phyloP scores from a whole-genome alignment of 2,329 filamentous ascomycete species.

The Metarhizium guizhouense region DNA sequence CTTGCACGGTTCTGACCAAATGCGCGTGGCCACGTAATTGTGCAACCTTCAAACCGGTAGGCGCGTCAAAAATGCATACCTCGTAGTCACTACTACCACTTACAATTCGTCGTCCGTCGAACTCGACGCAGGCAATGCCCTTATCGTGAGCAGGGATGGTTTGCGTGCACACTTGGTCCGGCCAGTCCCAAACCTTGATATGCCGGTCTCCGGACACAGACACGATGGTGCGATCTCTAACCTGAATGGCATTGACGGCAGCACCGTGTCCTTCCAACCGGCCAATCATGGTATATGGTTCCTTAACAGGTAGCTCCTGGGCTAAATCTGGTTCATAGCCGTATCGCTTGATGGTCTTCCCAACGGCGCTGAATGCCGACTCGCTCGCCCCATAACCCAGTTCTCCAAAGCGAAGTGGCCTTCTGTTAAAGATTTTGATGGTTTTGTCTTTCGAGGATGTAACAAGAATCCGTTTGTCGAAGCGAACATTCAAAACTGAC shows the following conservation, averaged over 20 bases:
- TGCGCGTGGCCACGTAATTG: constrained; percentile 74
- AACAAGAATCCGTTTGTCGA: constrained; percentile 83
- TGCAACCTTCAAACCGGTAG: constrained; percentile 79
- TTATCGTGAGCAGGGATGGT: constrained; percentile 85
- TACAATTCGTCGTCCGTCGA: constrained; percentile 85
- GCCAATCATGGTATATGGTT: constrained; percentile 69
- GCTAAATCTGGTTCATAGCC: constrained; percentile 40
- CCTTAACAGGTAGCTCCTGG: constrained; percentile 40
- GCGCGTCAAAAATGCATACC: constrained; percentile 87
- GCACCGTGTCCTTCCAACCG: constrained; percentile 76
- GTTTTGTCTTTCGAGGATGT: constrained; percentile 97
- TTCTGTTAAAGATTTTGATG: constrained; percentile 92
- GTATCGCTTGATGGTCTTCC: constrained; percentile 42
- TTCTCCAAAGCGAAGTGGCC: constrained; percentile 52
- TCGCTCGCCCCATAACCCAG: constrained; percentile 39
- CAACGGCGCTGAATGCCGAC: constrained; percentile 40
- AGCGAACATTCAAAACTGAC: constrained; percentile 87
- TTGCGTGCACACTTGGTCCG: constrained; percentile 63
- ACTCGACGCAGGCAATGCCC: constrained; percentile 95
- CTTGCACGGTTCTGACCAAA: constrained; percentile 89
- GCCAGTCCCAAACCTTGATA: constrained; percentile 93
- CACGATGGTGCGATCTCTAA: constrained; percentile 76
- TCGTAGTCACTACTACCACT: constrained; percentile 95
- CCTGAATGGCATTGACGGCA: constrained; percentile 93
- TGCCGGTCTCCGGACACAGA: constrained; percentile 90